Evolutionary conservation across 176 grass and related monocot species (phyloP).

Genomic region (Coix lacrymajobi): DNA sequence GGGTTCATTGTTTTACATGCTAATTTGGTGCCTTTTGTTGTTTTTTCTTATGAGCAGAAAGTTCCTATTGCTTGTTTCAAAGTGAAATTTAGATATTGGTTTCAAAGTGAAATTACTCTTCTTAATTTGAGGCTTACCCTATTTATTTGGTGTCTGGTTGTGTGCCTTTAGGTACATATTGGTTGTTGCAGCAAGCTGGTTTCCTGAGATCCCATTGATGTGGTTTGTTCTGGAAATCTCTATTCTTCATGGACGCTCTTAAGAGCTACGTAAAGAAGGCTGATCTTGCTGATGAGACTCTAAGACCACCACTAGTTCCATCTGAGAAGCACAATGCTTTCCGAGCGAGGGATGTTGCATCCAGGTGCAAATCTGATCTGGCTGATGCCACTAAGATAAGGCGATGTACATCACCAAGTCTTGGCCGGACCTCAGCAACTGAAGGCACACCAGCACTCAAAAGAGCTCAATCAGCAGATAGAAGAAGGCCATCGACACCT

Average conservation of each 20-base stretch:
- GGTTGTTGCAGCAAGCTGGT: not conserved
- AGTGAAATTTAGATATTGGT: conserved; percentile 11
- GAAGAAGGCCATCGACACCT: conserved; percentile 64
- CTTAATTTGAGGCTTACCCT: not conserved
- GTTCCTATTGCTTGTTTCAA: conserved; percentile 18
- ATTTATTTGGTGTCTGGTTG: not conserved
- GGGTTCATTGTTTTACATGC: not conserved
- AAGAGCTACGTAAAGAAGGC: conserved; percentile 33
- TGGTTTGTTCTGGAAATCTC: conserved; percentile 39
- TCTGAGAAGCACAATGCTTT: conserved; percentile 83
- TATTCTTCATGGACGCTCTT: conserved; percentile 48
- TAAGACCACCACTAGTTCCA: conserved; percentile 56
- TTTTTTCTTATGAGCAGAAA: not conserved
- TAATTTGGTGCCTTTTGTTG: not conserved
- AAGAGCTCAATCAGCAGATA: conserved; percentile 71
- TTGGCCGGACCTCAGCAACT: conserved; percentile 2
- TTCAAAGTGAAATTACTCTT: conserved; percentile 13
- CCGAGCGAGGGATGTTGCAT: conserved; percentile 51
- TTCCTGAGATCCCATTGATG: conserved; percentile 42
- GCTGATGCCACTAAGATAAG: conserved; percentile 33
- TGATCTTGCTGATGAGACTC: conserved; percentile 36
- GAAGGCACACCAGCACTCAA: conserved; percentile 37
- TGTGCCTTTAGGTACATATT: conserved; percentile 16
- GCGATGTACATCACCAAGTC: conserved; percentile 57
- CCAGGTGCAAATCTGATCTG: conserved; percentile 64